Evolutionary conservation across 2,329 filamentous ascomycete genomes (phyloP), one percentile per base, ranked within the genome.

Genomic region (Akanthomyces uredinophilus): DNA sequence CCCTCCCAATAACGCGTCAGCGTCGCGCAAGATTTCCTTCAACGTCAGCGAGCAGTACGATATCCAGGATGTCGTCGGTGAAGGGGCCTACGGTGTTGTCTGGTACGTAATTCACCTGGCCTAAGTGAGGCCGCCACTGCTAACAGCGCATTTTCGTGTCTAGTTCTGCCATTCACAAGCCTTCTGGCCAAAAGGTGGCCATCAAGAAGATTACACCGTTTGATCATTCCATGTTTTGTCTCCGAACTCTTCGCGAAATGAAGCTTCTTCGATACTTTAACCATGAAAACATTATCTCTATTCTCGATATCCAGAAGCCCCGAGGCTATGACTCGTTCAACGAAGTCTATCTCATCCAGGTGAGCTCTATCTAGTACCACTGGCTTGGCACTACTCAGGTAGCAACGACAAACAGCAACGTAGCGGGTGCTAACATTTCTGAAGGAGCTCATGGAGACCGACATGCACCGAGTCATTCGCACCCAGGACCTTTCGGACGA

Each of bases 141-240:
- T 62, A 51, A 56, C 52, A 5, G 10, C 10, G 50, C 39, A 43
- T 58, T 14, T n/a, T 46, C 50, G 13, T 43, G 18, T 55, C 65
- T 70, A 96, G 92, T 80, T 99, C 95, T 64, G 95, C 95, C 63
- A 88, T 98, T 69, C 95, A 99, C 82, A 98, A 98, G 80, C 95
- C 95, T 24, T 98, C 95, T 0, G 89, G 92, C 66, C 95, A 99
- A 78, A 98, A 98, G 79, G 95, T 99, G 64, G 95, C 95, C 65
- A 99, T 99, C 83, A 99, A 99, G 84, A 99, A 99, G 85, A 99
- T 99, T 72, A 98, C 93, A 0, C 95, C 95, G 6, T 99, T 99
- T 77, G 95, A 99, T 73, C 95, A 98, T 76, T 96, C 92, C 74
- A 97, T 97, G 93, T 97, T 97, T 83, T 97, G 94, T 76, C 81